Evolutionary conservation across 148 eudicot genomes (phyloP), one percentile per base, ranked within the genome.

Genomic region (Chenopodium album): DNA sequence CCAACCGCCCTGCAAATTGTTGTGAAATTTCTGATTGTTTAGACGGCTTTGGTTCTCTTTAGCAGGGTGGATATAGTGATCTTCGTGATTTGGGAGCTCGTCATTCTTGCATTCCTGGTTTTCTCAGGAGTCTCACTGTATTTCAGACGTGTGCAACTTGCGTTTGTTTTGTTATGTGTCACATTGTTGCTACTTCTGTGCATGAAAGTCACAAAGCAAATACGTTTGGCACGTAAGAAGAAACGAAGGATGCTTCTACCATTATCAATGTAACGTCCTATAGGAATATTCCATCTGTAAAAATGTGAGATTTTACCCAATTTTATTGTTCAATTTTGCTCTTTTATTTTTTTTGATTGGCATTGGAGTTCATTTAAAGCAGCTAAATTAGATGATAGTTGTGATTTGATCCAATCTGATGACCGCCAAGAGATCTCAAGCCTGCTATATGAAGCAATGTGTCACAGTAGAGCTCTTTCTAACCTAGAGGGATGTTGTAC

Each of bases 181-280:
- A 89, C 97, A 77, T 71, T 92, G 87, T 83, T 92, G 71, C 84
- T 96, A 83, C 91, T 96, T 83, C 76, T 91, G 76, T 90, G 91
- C 90, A 96, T 96, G 99, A 96, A 89, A 89, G 78, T 96, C 63
- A 83, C 98, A 71, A 96, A 96, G 93, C 92, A 94, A 92, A 84
- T 94, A 82, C 91, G 95, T 85, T 79, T 90, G 89, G 92, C 94
- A 59, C 87, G 94, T 86, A 96, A 96, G 90, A 96, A 89, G 92
- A 90, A 92, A 84, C 92, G 98, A 77, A 96, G 99, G 88, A 96
- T 96, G 99, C 98, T 96, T 88, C 95, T 96, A 73, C 99, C 99
- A 10, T 83, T 96, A 67, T 96, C 99, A n/a, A 96, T 96, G 98
- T 96, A 89, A 84, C 28, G n/a, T 78, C 72, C 44, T 54, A 54